These are phyloP conservation scores for Salvia miltiorrhiza DNA, from an alignment of 257 asterid species.

Conservation along the genomic window DNA sequence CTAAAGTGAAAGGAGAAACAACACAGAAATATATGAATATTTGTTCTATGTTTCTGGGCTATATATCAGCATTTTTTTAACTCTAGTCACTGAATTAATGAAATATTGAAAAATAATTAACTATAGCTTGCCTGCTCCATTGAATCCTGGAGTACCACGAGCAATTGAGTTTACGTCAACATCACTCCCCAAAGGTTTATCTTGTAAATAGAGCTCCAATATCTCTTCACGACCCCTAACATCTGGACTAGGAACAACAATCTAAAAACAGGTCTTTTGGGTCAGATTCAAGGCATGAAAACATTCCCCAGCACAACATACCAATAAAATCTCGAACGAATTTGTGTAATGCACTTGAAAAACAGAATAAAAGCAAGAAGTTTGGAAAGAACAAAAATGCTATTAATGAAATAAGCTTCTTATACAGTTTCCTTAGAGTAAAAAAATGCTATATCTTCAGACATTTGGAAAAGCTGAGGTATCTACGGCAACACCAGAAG, in stretches of 20 bases:
- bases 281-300: constrained; percentile 16
- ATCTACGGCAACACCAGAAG: background rate
- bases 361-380: background rate
- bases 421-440: background rate
- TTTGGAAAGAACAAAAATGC: background rate
- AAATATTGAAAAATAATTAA: background rate
- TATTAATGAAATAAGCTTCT: background rate
- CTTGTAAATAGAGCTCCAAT: constrained; percentile 84
- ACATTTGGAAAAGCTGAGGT: background rate
- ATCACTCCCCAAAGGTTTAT: constrained; percentile 80
- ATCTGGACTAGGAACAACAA: constrained; percentile 90
- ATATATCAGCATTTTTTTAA: background rate
- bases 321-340: background rate
- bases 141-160: constrained; percentile 98
- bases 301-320: background rate
- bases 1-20: constrained; percentile 6
- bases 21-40: background rate
- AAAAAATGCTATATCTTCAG: background rate
- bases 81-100: background rate
- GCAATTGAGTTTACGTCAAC: constrained; percentile 89
- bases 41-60: background rate
- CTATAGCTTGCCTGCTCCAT: constrained; percentile 78
- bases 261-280: constrained; percentile 39
- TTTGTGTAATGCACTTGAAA: background rate
- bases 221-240: constrained; percentile 93